phyloP scores from a whole-genome alignment of 2,329 filamentous ascomycete species.

The Aspergillus melleus region DNA sequence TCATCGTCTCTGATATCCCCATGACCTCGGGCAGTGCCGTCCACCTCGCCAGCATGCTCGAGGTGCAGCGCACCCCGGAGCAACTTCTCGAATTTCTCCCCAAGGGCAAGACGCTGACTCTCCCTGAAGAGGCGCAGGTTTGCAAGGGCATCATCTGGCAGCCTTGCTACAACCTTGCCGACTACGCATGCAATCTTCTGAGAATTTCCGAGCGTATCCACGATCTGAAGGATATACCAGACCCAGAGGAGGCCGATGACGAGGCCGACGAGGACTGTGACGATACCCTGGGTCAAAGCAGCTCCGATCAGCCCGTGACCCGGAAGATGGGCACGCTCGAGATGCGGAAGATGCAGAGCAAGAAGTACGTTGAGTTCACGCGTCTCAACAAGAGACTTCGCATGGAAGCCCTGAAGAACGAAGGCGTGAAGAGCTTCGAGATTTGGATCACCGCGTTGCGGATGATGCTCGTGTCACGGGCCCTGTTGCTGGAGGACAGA shows the following conservation, averaged over 20 bases:
- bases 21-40: constrained; percentile 26
- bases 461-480: constrained; percentile 29
- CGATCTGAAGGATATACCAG: constrained; percentile 9
- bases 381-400: constrained; percentile 31
- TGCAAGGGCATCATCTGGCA: constrained; percentile 32
- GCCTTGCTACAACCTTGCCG: constrained; percentile 23
- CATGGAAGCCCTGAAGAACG: constrained; percentile 27
- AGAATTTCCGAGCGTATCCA: constrained; percentile 19
- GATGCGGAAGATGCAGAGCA: constrained; percentile 26
- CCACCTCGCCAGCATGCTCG: constrained; percentile 32
- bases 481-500: constrained; percentile 32
- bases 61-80: constrained; percentile 28
- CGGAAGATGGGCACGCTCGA: constrained; percentile 10
- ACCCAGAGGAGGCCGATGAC: constrained; percentile 11
- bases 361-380: constrained; percentile 23
- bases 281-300: not conserved
- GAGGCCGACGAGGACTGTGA: not conserved
- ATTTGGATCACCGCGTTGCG: constrained; percentile 30
- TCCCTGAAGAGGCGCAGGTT: constrained; percentile 17
- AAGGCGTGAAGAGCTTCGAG: constrained; percentile 25
- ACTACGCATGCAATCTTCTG: constrained; percentile 21
- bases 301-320: not conserved
- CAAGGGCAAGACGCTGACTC: constrained; percentile 22
- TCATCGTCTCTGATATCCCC: constrained; percentile 28
- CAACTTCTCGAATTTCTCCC: constrained; percentile 33